Evolutionary conservation across 78 protist genomes (phyloP), one percentile per base, ranked within the genome.

Genomic region (Chrysochromulina parva): DNA sequence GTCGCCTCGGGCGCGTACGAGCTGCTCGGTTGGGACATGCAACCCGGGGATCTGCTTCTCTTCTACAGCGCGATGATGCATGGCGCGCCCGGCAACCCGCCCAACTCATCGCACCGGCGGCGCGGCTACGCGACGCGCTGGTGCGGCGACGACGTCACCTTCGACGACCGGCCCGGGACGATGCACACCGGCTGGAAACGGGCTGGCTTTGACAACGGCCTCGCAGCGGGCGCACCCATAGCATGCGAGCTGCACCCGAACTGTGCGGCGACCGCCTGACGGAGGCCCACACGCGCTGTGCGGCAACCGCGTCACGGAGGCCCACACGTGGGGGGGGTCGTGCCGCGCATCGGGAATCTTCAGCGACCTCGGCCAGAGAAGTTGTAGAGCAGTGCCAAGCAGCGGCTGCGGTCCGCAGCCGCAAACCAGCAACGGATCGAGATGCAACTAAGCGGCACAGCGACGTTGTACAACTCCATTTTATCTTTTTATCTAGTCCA

Each of bases 81-180:
- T n/a, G 84, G 84, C 84, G 84, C 84, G n/a, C 84, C 84, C 1
- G 84, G 84, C 84, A 48, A 11, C 20, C 58, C 57, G 58, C 2
- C 84, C 11, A 50, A 13, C 38, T 20, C 38, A 2, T 0, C 47
- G 19, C 47, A 19, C 28, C 84, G 84, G 20, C 55, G 84, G 7
- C 84, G 84, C 47, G 84, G 84, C 14, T 74, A 74, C 84, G 84
- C 84, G 47, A 74, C 84, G 58, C 84, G 84, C 84, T 74, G 84
- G 84, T 74, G 84, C 55, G 78, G 78, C 58, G 84, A 74, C 10
- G 84, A 74, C 58, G 57, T 74, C 26, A 0, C 14, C 28, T 74
- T 14, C 47, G 84, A 11, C 38, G 0, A 5, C 14, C 84, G 53
- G 53, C 84, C 84, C 52, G 84, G 84, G n/a, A 74, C 84, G 28